A percentile compares a stretch with the other conserved stretches of the same genome.
These are phyloP conservation scores for Paraphoma chrysanthemicola DNA, from an alignment of 2,329 filamentous ascomycete species.

Conservation along the genomic window DNA sequence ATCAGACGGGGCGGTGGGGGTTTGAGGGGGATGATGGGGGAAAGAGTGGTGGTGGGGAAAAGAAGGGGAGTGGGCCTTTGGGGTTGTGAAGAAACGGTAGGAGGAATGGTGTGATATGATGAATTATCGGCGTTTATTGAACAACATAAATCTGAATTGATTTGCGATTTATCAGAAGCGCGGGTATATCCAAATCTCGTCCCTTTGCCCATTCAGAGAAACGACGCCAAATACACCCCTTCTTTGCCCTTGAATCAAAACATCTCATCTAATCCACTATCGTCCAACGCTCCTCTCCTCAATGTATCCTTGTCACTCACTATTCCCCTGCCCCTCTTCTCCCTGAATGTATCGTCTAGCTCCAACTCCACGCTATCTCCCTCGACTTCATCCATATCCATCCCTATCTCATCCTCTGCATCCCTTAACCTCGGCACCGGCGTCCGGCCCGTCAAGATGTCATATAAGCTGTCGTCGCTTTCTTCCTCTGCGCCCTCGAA, in stretches of 20 bases:
- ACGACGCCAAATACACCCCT: background rate
- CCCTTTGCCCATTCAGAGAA: background rate
- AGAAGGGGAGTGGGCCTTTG: background rate
- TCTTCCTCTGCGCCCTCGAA: slow-evolving; percentile 42
- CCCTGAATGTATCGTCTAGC: slow-evolving; percentile 56
- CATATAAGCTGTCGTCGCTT: slow-evolving; percentile 56
- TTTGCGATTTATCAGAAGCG: background rate
- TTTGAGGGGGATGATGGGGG: slow-evolving; percentile 38
- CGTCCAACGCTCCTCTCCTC: slow-evolving; percentile 25
- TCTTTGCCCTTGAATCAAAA: slow-evolving; percentile 24
- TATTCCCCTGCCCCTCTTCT: slow-evolving; percentile 29
- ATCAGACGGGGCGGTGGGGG: slow-evolving; percentile 46
- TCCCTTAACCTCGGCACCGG: slow-evolving; percentile 43
- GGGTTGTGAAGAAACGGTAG: background rate
- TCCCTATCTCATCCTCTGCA: slow-evolving; percentile 14
- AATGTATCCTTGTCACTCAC: background rate
- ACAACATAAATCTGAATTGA: background rate
- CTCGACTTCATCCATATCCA: slow-evolving; percentile 22
- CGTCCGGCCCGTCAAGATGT: slow-evolving; percentile 56
- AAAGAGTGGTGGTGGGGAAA: background rate
- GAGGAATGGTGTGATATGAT: background rate
- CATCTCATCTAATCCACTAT: slow-evolving; percentile 47
- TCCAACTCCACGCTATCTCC: slow-evolving; percentile 26
- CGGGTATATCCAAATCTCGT: background rate
- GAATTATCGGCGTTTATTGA: background rate